phyloP scores from a whole-genome alignment of 2,329 filamentous ascomycete species.

The Penicillium italicum region DNA sequence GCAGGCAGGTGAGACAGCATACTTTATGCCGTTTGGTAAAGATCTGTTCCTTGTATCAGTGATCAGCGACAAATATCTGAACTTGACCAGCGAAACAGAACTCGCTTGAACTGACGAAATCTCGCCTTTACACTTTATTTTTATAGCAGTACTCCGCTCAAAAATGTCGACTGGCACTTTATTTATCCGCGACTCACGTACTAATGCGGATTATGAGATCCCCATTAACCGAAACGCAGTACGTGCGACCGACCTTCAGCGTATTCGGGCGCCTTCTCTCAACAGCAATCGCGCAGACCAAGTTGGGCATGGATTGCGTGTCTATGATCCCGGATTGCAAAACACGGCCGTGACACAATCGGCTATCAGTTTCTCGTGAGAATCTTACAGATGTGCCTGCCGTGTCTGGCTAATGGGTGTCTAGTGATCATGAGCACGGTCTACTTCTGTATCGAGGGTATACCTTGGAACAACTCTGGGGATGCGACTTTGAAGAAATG shows the following conservation, averaged over 20 bases:
- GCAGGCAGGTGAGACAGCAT: background rate
- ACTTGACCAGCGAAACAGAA: too few relatives aligned
- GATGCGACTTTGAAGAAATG: slow-evolving; percentile 34
- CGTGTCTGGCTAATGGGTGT: background rate
- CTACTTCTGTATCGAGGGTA: slow-evolving; percentile 31
- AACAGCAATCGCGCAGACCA: slow-evolving; percentile 24
- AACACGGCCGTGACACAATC: slow-evolving; percentile 34
- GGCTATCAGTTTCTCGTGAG: slow-evolving; percentile 33
- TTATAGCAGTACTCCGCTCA: background rate
- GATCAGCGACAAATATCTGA: background rate
- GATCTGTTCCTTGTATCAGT: background rate
- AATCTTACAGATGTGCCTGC: background rate
- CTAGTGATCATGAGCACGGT: slow-evolving; percentile 29
- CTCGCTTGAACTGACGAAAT: background rate
- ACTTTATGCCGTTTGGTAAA: too few relatives aligned
- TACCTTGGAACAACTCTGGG: slow-evolving; percentile 30
- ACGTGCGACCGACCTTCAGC: slow-evolving; percentile 27
- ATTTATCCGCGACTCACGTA: slow-evolving; percentile 31
- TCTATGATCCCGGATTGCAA: slow-evolving; percentile 35
- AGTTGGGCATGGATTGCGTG: slow-evolving; percentile 25
- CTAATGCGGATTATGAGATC: slow-evolving; percentile 26
- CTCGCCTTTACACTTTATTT: background rate
- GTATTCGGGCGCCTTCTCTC: slow-evolving; percentile 21
- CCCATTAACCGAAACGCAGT: slow-evolving; percentile 30
- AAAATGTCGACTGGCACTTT: slow-evolving; percentile 15